Percentiles rank a stretch among this genome's conserved stretches.
Conservation (phyloP, 192 early-diverging fungal genomes). For the Geranomyces variabilis region DNA sequence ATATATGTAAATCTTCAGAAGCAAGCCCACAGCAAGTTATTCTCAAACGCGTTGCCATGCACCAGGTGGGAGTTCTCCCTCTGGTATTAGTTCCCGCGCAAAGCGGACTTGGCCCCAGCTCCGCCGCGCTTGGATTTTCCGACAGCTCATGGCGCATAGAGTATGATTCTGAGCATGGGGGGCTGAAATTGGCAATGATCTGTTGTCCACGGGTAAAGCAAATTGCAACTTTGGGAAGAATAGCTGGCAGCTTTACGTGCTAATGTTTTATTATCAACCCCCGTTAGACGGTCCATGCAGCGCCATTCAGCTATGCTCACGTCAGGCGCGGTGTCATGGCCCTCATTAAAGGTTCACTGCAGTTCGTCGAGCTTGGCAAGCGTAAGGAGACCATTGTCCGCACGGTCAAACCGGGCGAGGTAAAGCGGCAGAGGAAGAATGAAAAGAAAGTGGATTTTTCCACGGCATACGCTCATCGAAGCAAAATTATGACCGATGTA, state of each 20-base stretch:
- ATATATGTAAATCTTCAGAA: too few species aligned
- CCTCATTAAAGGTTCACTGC: conserved; percentile 6
- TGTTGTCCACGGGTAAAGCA: conserved; percentile 3
- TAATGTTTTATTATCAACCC: background rate
- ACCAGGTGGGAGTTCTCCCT: conserved; percentile 10
- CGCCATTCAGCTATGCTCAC: conserved; percentile 11
- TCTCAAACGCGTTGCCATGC: background rate
- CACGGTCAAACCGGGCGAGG: background rate
- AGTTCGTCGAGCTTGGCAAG: conserved; percentile 21
- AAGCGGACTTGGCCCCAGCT: background rate
- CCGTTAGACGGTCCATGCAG: conserved; percentile 19
- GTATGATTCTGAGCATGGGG: background rate
- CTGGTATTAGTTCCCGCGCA: background rate
- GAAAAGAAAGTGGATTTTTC: too few species aligned
- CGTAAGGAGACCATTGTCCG: conserved; percentile 3
- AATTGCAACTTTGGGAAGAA: background rate
- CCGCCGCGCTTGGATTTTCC: conserved; percentile 11
- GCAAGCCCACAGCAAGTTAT: too few species aligned
- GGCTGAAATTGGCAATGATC: background rate
- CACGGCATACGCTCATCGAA: too few species aligned
- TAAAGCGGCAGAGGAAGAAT: too few species aligned
- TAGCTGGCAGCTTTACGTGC: background rate
- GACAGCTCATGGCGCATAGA: background rate
- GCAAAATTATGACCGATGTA: too few species aligned
- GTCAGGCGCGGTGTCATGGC: conserved; percentile 7